Base-by-base conservation (phyloP, 345 rosid genomes). In the Eucalyptus paniculata region DNA sequence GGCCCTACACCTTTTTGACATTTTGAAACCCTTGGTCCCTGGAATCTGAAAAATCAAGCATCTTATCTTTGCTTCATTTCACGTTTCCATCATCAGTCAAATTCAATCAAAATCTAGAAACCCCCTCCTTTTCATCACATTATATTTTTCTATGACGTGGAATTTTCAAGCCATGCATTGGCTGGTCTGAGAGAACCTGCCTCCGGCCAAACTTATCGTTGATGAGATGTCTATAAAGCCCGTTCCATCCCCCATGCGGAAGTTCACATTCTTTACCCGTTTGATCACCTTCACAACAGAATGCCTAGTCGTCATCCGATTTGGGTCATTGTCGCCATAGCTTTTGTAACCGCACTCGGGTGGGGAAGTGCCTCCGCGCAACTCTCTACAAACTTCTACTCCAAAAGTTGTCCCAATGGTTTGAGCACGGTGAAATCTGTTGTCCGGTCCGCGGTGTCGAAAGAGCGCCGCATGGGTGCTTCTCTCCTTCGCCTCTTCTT, bases 401-500 rank as follows among this genome's bases (percentile, higher is more conserved):
- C 95, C 49, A 93, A 92, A 44, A 91, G 97, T 67, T 97, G 99
- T 91, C 97, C 96, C 2, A 90, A 94, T 3, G 92, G 93, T 82
- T 69, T 94, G 14, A 88, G 95, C 7, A 89, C 96, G 8, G 95
- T 95, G 44, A 91, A 88, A 89, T 90, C 98, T 3, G 87, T 89
- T 18, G 92, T 96, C 56, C 91, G 62, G 14, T 92, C 97, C 9
- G 98, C 99, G 44, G 90, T 97, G n/a, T 82, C 30, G 10, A 94
- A 89, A 13, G 94, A 97, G 93, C 81, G 94, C 51, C 91, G 97
- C 15, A 93, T 94, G 91, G 98, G 98, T 24, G 99, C 98, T 37
- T 96, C 98, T 40, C 89, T 97, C 49, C 94, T 97, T 88, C 98
- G 99, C 87, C 91, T 97, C 88, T 93, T 93, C 95, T 97, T 96